Conservation (phyloP, 441 rosid species). For the Daphne laureola region DNA sequence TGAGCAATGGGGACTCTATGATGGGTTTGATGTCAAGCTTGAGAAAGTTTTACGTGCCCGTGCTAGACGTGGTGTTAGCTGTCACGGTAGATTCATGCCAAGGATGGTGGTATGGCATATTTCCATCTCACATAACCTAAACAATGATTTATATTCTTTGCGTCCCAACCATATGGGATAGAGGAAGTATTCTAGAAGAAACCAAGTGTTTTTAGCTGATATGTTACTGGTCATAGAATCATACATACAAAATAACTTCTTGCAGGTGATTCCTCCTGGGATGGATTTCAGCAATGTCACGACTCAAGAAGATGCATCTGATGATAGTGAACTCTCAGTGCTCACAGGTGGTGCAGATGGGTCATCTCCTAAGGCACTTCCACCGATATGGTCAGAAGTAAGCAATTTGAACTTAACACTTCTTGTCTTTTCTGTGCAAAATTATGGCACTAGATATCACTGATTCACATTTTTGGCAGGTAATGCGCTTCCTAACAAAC, state of each 20-base stretch:
- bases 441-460: constrained; percentile 1
- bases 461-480: constrained; percentile 31
- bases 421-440: background rate
- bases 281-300: constrained; percentile 95
- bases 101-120: constrained; percentile 75
- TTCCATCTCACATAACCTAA: no score
- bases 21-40: constrained; percentile 95
- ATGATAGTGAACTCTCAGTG: constrained; percentile 69
- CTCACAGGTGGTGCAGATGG: constrained; percentile 60
- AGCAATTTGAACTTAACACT: constrained; percentile 23
- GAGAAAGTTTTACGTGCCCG: constrained; percentile 94
- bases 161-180: no score
- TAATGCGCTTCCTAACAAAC: constrained; percentile 87
- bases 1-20: constrained; percentile 98
- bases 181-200: constrained; percentile 2
- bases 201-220: background rate
- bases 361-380: constrained; percentile 81
- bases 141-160: no score
- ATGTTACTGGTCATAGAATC: background rate
- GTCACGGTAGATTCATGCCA: constrained; percentile 95
- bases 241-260: background rate
- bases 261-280: constrained; percentile 94
- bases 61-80: constrained; percentile 81
- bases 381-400: constrained; percentile 89
- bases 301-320: constrained; percentile 82